Evolutionary conservation across 257 asterid species (phyloP), one percentile per base, ranked within the genome.

Genomic region (Ophiorrhiza pumila): DNA sequence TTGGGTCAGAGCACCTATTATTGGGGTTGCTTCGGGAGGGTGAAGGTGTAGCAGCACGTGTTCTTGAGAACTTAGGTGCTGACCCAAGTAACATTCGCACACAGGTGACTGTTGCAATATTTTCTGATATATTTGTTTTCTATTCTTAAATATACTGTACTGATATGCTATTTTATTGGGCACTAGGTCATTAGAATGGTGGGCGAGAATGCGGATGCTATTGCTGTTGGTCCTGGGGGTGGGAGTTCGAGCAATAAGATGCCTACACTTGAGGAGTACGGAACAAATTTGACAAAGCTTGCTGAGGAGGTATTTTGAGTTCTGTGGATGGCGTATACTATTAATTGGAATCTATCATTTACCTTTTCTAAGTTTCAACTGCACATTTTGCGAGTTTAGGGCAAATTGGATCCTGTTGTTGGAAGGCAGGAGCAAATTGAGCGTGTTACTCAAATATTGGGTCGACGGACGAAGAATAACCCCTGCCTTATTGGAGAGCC

Each of bases 401-500:
- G 99, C 37, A 94, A 94, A 86, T 81, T 94, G 76, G 99, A 94
- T 75, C 99, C 99, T 55, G 99, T 94, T 45, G 97, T 91, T 17
- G 99, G 99, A 79, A 87, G 99, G 73, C 95, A 90, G 81, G 88
- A 39, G 0, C 99, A 94, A 76, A 91, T 94, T 77, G 97, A 94
- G 84, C 97, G 99, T 43, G 99, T 94, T 46, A 91, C 96, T 53
- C 99, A 94, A 85, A 94, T 94, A 80, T 74, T 94, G 87, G 99
- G 99, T 34, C 87, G 99, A 65, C 90, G 99, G 29, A 94, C 99
- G 25, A 94, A 94, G 76, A 94, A 94, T 71, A 94, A 94, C 80
- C 99, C 99, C 22, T 94, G 99, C 79, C 99, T 94, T 77, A 90
- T 94, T 77, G 99, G 99, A 81, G 99, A 94, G 81, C 99, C 99